Evolutionary conservation across 2,329 filamentous ascomycete genomes (phyloP).

Genomic region (Huntiella bhutanensis): DNA sequence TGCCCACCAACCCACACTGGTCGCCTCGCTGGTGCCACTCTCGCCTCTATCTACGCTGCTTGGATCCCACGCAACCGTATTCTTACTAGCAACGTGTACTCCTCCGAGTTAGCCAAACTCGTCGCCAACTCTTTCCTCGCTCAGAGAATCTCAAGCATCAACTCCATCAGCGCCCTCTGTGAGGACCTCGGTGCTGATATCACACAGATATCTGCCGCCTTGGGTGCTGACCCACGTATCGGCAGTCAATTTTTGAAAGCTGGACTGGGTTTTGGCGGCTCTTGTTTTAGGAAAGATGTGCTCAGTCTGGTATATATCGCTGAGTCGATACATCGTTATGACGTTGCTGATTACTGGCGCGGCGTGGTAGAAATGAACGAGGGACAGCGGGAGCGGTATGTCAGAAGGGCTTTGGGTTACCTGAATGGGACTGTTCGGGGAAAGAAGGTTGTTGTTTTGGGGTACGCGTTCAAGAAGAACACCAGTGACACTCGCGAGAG

Average conservation of each 20-base stretch:
- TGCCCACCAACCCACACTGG: slow-evolving; percentile 42
- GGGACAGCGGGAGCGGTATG: slow-evolving; percentile 52
- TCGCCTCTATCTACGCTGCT: slow-evolving; percentile 46
- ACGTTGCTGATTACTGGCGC: slow-evolving; percentile 60
- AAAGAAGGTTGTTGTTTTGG: slow-evolving; percentile 55
- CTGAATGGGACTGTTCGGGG: slow-evolving; percentile 49
- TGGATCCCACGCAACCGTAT: slow-evolving; percentile 54
- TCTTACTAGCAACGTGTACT: slow-evolving; percentile 55
- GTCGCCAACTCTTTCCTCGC: slow-evolving; percentile 66
- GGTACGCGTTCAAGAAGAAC: slow-evolving; percentile 66
- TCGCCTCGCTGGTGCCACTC: slow-evolving; percentile 38
- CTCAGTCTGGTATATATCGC: slow-evolving; percentile 56
- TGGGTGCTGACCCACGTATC: slow-evolving; percentile 53
- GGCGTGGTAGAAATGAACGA: slow-evolving; percentile 61
- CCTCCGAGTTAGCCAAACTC: slow-evolving; percentile 60
- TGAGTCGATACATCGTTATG: slow-evolving; percentile 46
- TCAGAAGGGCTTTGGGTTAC: slow-evolving; percentile 42
- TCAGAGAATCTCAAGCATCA: slow-evolving; percentile 65
- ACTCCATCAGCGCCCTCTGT: slow-evolving; percentile 62
- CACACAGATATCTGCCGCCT: slow-evolving; percentile 47
- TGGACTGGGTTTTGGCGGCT: slow-evolving; percentile 60
- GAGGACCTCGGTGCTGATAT: slow-evolving; percentile 59
- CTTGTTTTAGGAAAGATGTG: slow-evolving; percentile 68
- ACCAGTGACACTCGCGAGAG: slow-evolving; percentile 58
- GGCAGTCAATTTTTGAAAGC: slow-evolving; percentile 56